A percentile compares a stretch with the other conserved stretches of the same genome.
Evolutionary conservation across 2,329 filamentous ascomycete species (phyloP).

Genomic region (Helicocarpus griseus): DNA sequence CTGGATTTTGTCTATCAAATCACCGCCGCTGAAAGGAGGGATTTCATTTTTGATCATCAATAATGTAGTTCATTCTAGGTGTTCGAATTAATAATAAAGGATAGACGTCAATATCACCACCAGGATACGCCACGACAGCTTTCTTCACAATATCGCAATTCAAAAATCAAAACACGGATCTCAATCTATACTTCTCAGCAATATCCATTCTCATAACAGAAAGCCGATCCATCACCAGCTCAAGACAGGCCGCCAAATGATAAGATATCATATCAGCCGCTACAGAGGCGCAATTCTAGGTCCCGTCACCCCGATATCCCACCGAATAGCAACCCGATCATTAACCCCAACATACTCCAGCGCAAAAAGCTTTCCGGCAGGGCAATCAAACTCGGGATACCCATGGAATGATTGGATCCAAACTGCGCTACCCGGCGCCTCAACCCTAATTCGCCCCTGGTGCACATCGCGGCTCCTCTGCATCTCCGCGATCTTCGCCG

Average conservation of each 20-base stretch:
- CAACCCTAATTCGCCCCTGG: slow-evolving; percentile 12
- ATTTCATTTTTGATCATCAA: neutral
- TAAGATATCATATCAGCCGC: neutral
- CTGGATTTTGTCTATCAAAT: neutral
- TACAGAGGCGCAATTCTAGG: slow-evolving; percentile 15
- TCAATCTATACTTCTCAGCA: neutral
- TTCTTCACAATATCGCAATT: neutral
- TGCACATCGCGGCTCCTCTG: slow-evolving; percentile 13
- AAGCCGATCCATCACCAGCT: neutral
- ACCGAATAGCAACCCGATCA: slow-evolving; percentile 15
- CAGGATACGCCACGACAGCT: neutral
- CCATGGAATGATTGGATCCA: slow-evolving; percentile 15
- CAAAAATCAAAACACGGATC: neutral
- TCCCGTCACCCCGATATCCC: slow-evolving; percentile 19
- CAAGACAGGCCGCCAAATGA: neutral
- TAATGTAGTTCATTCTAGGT: neutral
- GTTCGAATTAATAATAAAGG: neutral
- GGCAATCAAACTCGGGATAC: slow-evolving; percentile 17
- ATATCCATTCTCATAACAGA: neutral
- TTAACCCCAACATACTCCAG: slow-evolving; percentile 19
- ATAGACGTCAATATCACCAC: neutral
- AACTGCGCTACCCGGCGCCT: slow-evolving; percentile 12
- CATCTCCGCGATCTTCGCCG: slow-evolving; percentile 5
- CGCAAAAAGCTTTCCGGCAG: slow-evolving; percentile 14
- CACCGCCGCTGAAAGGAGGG: too few species aligned